Base-by-base conservation (phyloP, 2,329 filamentous ascomycete species). In the Juglanconis sp. region DNA sequence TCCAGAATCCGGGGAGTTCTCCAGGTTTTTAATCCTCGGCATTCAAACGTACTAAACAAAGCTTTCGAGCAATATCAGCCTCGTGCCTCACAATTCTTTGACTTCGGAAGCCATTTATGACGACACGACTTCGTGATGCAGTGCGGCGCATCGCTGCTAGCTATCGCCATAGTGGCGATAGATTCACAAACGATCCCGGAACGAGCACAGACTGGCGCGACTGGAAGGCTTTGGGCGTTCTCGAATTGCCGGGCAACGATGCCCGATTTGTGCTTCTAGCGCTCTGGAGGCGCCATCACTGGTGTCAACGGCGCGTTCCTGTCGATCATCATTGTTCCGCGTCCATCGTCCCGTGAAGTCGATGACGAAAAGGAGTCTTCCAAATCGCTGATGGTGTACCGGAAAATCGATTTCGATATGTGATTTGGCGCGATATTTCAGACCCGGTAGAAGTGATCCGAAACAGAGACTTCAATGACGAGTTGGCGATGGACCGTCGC, bases 1-100 rank as follows among this genome's bases (percentile, higher is more conserved):
- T 31, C 36, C 30, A 53, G 4, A 57, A 40, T 40, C 42, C 24
- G 60, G 60, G 57, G 44, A 58, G 54, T 59, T 53, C 15, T 47
- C 42, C 42, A 32, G 24, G 6, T 8, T 62, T 62, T 55, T 59
- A 59, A 24, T 59, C 46, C 13, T 51, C 36, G 36, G 47, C 51
- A 8, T 11, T 7, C 31, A 50, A 24, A 6, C 32, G 5, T 5
- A n/a, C 30, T 13, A 5, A 34, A 15, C 4, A 34, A 34, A 13
- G 2, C 40, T 13, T 50, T 34, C 13, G 34, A 7, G 10, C 6
- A 30, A n/a, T 31, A 10, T 52, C 48, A 3, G 17, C 30, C 17
- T 30, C 42, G 40, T 24, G 24, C 24, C 24, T 24, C 24, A 24
- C 24, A 24, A 42, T 13, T 1, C 32, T 53, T 15, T 17, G 15